Conservation (phyloP, 2,329 filamentous ascomycete species). For the Ascochyta fabae region DNA sequence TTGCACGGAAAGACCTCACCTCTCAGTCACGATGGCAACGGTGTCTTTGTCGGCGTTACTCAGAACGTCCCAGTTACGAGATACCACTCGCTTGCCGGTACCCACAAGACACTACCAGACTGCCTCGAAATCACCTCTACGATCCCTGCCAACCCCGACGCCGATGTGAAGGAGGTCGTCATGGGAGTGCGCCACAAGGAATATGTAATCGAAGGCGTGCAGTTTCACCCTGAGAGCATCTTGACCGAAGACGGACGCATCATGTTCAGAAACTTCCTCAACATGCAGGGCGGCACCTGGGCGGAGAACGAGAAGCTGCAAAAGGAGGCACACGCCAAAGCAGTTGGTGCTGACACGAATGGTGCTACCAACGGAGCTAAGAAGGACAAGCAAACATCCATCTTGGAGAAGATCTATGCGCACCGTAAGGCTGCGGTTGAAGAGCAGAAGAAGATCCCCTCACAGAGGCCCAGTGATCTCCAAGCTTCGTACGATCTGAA, state of each 20-base stretch:
- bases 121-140: constrained; percentile 90
- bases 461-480: constrained; percentile 80
- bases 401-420: constrained; percentile 88
- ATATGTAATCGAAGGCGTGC: constrained; percentile 89
- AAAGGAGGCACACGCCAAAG: constrained; percentile 43
- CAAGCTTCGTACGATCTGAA: constrained; percentile 86
- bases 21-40: constrained; percentile 85
- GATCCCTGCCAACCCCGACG: constrained; percentile 72
- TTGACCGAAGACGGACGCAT: constrained; percentile 84
- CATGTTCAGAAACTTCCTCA: constrained; percentile 93
- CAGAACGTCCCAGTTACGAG: constrained; percentile 87
- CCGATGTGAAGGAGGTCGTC: constrained; percentile 83
- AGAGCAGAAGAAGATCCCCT: constrained; percentile 83
- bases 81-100: constrained; percentile 95
- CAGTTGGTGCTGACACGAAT: constrained; percentile 42
- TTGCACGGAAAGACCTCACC: constrained; percentile 96
- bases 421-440: constrained; percentile 78
- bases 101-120: constrained; percentile 82
- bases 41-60: constrained; percentile 83
- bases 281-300: constrained; percentile 91
- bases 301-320: constrained; percentile 71
- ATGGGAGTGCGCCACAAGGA: constrained; percentile 97
- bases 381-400: constrained; percentile 74
- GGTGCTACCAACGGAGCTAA: constrained; percentile 30
- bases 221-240: constrained; percentile 98